Percentiles rank a stretch among this genome's conserved stretches.
These are phyloP conservation scores for Myrica gale DNA, from an alignment of 306 rosid species.

Conservation along the genomic window DNA sequence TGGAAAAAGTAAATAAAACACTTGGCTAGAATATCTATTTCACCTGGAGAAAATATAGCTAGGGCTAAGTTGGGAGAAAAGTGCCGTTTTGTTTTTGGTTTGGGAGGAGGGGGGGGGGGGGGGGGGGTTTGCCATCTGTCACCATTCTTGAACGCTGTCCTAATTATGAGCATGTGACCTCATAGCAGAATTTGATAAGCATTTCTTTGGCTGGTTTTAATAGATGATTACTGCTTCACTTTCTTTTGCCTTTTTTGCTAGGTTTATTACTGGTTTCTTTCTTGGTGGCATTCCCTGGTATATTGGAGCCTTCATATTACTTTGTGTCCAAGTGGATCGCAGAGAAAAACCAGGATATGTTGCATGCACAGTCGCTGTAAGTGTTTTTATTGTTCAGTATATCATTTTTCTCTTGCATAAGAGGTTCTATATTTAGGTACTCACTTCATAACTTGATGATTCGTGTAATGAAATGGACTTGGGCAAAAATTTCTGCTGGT, in stretches of 20 bases:
- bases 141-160: too few species aligned
- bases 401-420: conserved; percentile 2
- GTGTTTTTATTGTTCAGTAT: conserved; percentile 28
- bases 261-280: conserved; percentile 76
- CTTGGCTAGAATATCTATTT: too few species aligned
- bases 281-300: conserved; percentile 85
- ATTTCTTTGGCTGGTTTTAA: not conserved
- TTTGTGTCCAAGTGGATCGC: conserved; percentile 61
- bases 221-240: not conserved
- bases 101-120: too few species aligned
- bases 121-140: too few species aligned
- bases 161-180: not conserved
- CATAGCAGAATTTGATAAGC: not conserved
- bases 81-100: too few species aligned
- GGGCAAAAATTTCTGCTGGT: not conserved
- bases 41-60: not conserved
- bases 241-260: conserved; percentile 27
- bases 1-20: not conserved
- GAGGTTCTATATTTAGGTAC: not conserved
- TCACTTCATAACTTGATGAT: not conserved
- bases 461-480: not conserved
- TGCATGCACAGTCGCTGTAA: conserved; percentile 78
- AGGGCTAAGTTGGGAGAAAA: not conserved
- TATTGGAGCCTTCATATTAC: conserved; percentile 57
- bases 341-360: conserved; percentile 82